Evolutionary conservation across 1,284 basidiomycete species (phyloP), one percentile per base, ranked within the genome.

Genomic region (Pterula multifida): DNA sequence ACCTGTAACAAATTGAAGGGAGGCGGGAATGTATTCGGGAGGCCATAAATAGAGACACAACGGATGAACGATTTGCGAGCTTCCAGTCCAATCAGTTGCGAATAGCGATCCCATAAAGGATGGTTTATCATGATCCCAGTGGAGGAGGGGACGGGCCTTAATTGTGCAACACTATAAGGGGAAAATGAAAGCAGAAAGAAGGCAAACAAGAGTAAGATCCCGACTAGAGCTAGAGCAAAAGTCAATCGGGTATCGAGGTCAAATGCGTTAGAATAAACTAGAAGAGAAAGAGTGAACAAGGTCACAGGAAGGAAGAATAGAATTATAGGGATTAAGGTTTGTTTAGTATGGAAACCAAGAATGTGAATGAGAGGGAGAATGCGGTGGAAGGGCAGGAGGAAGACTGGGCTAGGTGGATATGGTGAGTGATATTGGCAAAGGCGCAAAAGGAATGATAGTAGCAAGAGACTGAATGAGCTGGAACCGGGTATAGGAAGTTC

Each of bases 351-450:
- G 39, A 45, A 22, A 44, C 12, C 2, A 17, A n/a, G 35, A 39
- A n/a, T 23, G 25, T 3, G 25, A 50, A 45, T 15, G 26, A 28
- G 36, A 39, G 45, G 39, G 22, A 39, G 24, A n/a, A 23, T 45
- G 44, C 47, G 47, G 32, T 36, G 32, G 13, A 26, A 45, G 49
- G 49, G 21, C 47, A 50, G 6, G 35, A 50, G 28, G 47, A 26
- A 58, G 45, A 24, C 13, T 4, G 26, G 22, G 25, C 22, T 47
- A 9, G 23, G 26, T n/a, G 45, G 9, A 24, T 13, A 22, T 9
- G 23, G 11, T 9, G 6, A n/a, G 23, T 24, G 26, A 47, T 26
- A 45, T 32, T 42, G n/a, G 17, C 13, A 22, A 6, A 42, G 19
- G 21, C 39, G 39, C 9, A 42, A 19, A 17, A 42, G 21, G 39